Conservation (phyloP, 768 basidiomycete species). For the Krasilnikovozyma curviuscula region DNA sequence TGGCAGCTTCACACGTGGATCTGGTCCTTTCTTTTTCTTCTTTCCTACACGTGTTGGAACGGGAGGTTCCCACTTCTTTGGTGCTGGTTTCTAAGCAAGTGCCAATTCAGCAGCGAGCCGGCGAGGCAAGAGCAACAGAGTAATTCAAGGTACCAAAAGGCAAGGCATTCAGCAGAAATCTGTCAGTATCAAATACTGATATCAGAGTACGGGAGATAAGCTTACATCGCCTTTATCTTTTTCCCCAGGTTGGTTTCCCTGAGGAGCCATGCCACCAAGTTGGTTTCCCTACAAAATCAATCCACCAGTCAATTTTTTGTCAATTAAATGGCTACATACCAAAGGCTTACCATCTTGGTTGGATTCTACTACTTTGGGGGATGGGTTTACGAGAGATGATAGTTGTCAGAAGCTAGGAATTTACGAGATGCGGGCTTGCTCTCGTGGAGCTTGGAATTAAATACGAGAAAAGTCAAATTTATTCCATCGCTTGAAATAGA, state of each 20-base stretch:
- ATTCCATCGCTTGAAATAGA: no score
- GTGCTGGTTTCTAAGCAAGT: constrained; percentile 27
- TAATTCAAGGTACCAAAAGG: background rate
- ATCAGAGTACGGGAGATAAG: background rate
- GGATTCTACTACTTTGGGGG: no score
- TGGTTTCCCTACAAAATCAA: constrained; percentile 8
- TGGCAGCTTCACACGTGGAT: constrained; percentile 73
- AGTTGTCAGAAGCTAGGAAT: no score
- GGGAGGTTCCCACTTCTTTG: constrained; percentile 98
- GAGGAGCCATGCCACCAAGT: constrained; percentile 12
- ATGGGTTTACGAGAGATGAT: no score
- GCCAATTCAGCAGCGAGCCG: background rate
- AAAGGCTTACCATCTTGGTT: no score
- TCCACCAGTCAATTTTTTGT: no score
- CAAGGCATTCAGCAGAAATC: background rate
- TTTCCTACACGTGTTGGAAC: constrained; percentile 90
- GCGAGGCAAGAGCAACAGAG: background rate
- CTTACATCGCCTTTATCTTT: constrained; percentile 11
- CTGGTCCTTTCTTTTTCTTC: constrained; percentile 85
- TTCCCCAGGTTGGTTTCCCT: constrained; percentile 4
- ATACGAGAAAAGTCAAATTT: no score
- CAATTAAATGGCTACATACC: no score
- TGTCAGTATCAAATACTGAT: no score
- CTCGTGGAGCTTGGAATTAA: no score
- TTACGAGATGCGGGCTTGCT: no score